phyloP scores from a whole-genome alignment of 352 stramenopile genomes.

The Albugo laibachii region DNA sequence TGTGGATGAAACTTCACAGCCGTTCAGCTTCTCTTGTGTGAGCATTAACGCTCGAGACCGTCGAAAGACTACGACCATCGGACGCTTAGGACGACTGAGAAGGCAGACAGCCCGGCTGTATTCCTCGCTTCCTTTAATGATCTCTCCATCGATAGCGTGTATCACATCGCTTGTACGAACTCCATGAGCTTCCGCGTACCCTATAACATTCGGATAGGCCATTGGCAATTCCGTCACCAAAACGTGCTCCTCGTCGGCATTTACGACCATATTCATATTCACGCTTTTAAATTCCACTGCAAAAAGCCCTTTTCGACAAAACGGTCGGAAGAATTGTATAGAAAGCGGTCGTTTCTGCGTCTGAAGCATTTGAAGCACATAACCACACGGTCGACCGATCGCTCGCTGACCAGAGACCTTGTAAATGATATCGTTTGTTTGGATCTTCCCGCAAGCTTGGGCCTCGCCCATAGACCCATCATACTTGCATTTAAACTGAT shows the following conservation, averaged over 20 bases:
- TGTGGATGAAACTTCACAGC: neutral
- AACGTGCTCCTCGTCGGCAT: slow-evolving; percentile 60
- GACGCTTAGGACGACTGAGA: slow-evolving; percentile 33
- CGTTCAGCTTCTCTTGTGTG: slow-evolving; percentile 2
- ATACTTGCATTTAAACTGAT: slow-evolving; percentile 50
- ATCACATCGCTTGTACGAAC: slow-evolving; percentile 61
- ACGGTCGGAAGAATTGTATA: slow-evolving; percentile 71
- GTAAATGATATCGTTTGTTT: slow-evolving; percentile 62
- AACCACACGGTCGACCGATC: slow-evolving; percentile 58
- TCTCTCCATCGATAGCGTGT: slow-evolving; percentile 55
- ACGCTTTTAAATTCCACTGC: slow-evolving; percentile 59
- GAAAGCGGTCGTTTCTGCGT: slow-evolving; percentile 40
- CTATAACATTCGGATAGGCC: slow-evolving; percentile 63
- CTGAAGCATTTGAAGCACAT: slow-evolving; percentile 74
- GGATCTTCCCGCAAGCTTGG: slow-evolving; percentile 32
- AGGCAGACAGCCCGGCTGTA: slow-evolving; percentile 68
- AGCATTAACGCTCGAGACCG: slow-evolving; percentile 19
- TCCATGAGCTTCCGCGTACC: slow-evolving; percentile 60
- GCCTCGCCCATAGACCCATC: slow-evolving; percentile 29
- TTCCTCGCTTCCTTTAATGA: slow-evolving; percentile 45
- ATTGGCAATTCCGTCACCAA: slow-evolving; percentile 72
- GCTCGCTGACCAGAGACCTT: slow-evolving; percentile 62
- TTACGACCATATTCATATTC: slow-evolving; percentile 75
- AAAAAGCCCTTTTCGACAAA: slow-evolving; percentile 50
- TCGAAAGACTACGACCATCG: slow-evolving; percentile 68